These are phyloP conservation scores for Cladosporium sp. DNA, from an alignment of 2,329 filamentous ascomycete genomes.

Conservation along the genomic window DNA sequence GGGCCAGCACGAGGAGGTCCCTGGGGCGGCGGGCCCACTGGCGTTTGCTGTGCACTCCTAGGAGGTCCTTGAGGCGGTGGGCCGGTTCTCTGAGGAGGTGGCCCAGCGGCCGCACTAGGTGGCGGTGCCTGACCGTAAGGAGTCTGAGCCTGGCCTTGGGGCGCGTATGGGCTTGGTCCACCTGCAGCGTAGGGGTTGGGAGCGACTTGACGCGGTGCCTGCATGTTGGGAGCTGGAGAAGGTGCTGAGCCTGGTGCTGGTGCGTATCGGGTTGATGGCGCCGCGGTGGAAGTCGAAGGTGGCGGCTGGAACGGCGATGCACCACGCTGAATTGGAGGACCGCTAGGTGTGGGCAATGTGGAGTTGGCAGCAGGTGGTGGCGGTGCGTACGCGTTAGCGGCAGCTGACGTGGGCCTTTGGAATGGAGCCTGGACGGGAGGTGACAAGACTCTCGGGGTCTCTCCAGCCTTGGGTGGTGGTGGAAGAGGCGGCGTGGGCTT, in stretches of 20 bases:
- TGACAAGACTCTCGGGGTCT: constrained; percentile 69
- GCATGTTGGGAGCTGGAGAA: constrained; percentile 42
- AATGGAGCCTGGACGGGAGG: constrained; percentile 61
- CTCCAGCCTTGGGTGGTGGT: constrained; percentile 79
- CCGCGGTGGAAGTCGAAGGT: constrained; percentile 59
- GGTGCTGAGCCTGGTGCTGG: constrained; percentile 61
- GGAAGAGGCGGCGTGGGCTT: constrained; percentile 71
- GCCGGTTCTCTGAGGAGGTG: constrained; percentile 36
- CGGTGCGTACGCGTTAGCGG: constrained; percentile 67
- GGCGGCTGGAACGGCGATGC: constrained; percentile 86
- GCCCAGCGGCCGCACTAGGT: constrained; percentile 41
- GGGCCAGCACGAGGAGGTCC: constrained; percentile 51
- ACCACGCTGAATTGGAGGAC: constrained; percentile 68
- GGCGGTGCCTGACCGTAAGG: constrained; percentile 48
- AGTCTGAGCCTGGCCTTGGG: constrained; percentile 42
- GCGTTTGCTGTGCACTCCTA: constrained; percentile 31
- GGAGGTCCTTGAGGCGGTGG: constrained; percentile 51
- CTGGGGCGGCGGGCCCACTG: constrained; percentile 46
- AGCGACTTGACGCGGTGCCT: constrained; percentile 47
- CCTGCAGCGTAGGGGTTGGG: constrained; percentile 47
- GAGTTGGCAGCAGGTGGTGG: constrained; percentile 49
- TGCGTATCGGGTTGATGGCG: constrained; percentile 76
- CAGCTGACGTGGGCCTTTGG: constrained; percentile 54
- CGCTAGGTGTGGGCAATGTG: constrained; percentile 49
- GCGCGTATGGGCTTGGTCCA: constrained; percentile 40